Evolutionary conservation across 1,139 yeast species (phyloP), one percentile per base, ranked within the genome.

Genomic region (Sugiyamaella japonica): DNA sequence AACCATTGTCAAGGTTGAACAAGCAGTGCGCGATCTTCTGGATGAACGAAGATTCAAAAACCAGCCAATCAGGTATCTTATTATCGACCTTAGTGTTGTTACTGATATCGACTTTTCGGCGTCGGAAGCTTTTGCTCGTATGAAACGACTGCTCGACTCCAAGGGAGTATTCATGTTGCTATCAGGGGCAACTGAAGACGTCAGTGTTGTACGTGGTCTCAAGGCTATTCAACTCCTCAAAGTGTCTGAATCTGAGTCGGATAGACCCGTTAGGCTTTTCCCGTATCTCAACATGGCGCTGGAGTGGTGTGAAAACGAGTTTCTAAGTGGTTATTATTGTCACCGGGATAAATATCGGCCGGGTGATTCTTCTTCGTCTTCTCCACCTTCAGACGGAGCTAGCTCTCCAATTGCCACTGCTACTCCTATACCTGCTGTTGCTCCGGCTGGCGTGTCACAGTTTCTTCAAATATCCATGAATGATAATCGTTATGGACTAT

Each of bases 291-390:
- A 95, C 67, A 81, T 88, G 58, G 97, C 97, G 0, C 76, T 93
- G 52, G 98, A 93, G 70, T 91, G 97, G 96, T 89, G 97, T 75
- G 99, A 93, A 68, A 91, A 93, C 71, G 84, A 86, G 61, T 89
- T 90, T 65, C 77, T 93, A 63, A 77, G 81, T 48, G 84, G 89
- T 48, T 90, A 88, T 71, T 80, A 76, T 60, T 66, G 73, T 20
- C 70, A 68, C 32, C 62, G 72, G n/a, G 70, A 68, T 34, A 58
- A 58, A 13, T 48, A 59, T 65, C 36, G 66, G 75, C 39, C 50
- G 5, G 66, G 2, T 15, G 39, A 47, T 31, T 25, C 34, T 17
- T 3, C 31, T 28, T 12, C 39, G 9, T 20, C 36, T 31, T 25
- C 34, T 17, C 7, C 31, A 39, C 16, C 39, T 15, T 20, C 36